Evolutionary conservation across 106 monocot genomes (phyloP).

Genomic region (Alisma plantagoaquatica): DNA sequence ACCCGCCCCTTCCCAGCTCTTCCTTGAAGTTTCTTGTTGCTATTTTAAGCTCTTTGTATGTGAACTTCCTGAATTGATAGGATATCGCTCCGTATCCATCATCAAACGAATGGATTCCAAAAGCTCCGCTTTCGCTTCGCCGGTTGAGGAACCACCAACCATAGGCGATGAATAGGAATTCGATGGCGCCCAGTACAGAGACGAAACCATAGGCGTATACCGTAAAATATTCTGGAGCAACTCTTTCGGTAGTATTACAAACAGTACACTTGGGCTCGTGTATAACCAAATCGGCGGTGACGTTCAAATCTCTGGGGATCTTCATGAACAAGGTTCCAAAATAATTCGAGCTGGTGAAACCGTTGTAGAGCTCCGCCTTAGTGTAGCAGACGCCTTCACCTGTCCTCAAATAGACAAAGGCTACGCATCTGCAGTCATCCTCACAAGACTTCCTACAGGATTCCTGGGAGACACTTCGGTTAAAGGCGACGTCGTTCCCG

Average conservation of each 20-base stretch:
- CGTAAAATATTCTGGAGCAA: conserved; percentile 9
- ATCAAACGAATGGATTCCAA: conserved; percentile 3
- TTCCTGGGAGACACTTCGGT: neutral
- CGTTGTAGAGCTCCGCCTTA: conserved; percentile 31
- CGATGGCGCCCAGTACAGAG: conserved; percentile 26
- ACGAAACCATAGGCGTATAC: conserved; percentile 29
- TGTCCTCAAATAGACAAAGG: conserved; percentile 15
- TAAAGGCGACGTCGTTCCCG: conserved; percentile 36
- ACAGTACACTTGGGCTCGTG: neutral
- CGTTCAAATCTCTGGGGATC: too few species aligned
- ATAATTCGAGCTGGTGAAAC: conserved; percentile 6
- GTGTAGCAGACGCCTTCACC: conserved; percentile 22
- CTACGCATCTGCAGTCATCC: conserved; percentile 27
- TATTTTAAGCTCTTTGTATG: conserved; percentile 34
- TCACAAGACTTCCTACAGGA: conserved; percentile 28
- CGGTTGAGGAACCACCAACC: conserved; percentile 58
- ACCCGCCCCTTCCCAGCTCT: conserved; percentile 48
- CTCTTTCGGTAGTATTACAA: neutral
- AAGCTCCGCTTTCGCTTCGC: too few species aligned
- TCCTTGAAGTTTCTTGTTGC: conserved; percentile 38
- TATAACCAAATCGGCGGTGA: too few species aligned
- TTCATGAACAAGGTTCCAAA: neutral
- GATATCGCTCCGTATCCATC: conserved; percentile 47
- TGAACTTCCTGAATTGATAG: conserved; percentile 41
- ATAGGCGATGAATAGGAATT: conserved; percentile 21